These are phyloP conservation scores for Periconia sp. DNA, from an alignment of 2,329 filamentous ascomycete species.

Conservation along the genomic window DNA sequence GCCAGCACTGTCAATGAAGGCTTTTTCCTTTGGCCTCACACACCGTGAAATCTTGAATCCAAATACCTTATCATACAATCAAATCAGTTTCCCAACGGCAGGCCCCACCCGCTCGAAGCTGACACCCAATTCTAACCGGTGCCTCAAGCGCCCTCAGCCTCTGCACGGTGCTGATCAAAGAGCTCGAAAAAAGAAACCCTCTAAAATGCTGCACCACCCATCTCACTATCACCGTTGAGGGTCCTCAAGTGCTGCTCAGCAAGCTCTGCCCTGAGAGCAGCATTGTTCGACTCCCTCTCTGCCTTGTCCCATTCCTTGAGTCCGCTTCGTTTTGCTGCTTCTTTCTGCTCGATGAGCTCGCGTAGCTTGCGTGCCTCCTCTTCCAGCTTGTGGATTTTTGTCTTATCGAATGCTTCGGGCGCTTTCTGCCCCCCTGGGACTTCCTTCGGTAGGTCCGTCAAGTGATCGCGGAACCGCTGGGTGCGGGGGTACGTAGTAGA, in stretches of 20 bases:
- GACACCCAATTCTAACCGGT: background rate
- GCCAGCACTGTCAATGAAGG: too few relatives aligned
- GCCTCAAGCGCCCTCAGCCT: background rate
- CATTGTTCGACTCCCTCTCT: slow-evolving; percentile 47
- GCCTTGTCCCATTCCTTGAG: slow-evolving; percentile 51
- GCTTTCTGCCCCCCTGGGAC: slow-evolving; percentile 49
- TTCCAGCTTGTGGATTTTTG: slow-evolving; percentile 48
- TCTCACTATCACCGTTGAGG: slow-evolving; percentile 44
- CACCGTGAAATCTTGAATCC: slow-evolving; percentile 1
- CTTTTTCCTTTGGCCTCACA: background rate
- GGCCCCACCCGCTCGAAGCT: background rate
- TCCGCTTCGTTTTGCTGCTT: slow-evolving; percentile 46
- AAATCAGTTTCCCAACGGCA: background rate
- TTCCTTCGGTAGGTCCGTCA: slow-evolving; percentile 48
- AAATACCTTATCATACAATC: slow-evolving; percentile 13
- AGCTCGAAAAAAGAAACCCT: background rate
- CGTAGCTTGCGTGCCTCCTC: slow-evolving; percentile 51
- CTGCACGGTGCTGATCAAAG: background rate
- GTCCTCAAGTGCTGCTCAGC: slow-evolving; percentile 50
- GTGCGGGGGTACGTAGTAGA: slow-evolving; percentile 51
- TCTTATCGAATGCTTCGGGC: slow-evolving; percentile 46
- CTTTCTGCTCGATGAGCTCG: slow-evolving; percentile 50
- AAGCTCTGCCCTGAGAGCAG: slow-evolving; percentile 49
- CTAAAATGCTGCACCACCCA: slow-evolving; percentile 42
- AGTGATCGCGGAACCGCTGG: slow-evolving; percentile 48